These are phyloP conservation scores for Vachellia collinsii DNA, from an alignment of 306 rosid genomes.

Conservation along the genomic window DNA sequence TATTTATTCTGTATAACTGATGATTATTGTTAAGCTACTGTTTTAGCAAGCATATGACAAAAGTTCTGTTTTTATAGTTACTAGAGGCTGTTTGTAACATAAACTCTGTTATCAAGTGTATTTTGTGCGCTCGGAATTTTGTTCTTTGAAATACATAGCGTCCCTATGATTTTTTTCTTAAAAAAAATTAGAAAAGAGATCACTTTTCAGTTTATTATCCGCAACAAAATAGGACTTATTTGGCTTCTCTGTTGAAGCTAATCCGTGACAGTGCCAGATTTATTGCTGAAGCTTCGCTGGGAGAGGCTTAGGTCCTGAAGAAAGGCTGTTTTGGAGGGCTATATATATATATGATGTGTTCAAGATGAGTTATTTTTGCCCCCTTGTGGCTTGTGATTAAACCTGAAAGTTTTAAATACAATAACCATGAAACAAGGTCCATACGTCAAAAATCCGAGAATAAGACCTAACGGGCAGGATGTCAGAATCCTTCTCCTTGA, in stretches of 20 bases:
- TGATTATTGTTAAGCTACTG: background rate
- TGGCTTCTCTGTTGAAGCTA: slow-evolving; percentile 1
- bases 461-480: background rate
- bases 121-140: background rate
- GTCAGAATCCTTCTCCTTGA: background rate
- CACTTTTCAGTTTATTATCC: too few relatives aligned
- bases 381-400: too few relatives aligned
- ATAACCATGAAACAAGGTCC: background rate
- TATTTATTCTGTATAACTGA: background rate
- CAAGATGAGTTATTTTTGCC: too few relatives aligned
- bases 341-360: background rate
- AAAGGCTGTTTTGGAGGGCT: background rate
- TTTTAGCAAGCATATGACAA: background rate
- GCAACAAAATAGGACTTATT: background rate
- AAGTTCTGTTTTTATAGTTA: background rate
- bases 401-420: too few relatives aligned
- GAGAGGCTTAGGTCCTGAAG: background rate
- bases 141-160: background rate
- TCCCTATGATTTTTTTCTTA: background rate
- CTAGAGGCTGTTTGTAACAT: background rate
- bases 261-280: background rate
- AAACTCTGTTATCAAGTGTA: background rate
- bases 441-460: background rate
- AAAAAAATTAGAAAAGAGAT: background rate
- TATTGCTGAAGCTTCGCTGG: background rate